Conservation (phyloP, 2,329 filamentous ascomycete genomes). For the Exophiala sideris region DNA sequence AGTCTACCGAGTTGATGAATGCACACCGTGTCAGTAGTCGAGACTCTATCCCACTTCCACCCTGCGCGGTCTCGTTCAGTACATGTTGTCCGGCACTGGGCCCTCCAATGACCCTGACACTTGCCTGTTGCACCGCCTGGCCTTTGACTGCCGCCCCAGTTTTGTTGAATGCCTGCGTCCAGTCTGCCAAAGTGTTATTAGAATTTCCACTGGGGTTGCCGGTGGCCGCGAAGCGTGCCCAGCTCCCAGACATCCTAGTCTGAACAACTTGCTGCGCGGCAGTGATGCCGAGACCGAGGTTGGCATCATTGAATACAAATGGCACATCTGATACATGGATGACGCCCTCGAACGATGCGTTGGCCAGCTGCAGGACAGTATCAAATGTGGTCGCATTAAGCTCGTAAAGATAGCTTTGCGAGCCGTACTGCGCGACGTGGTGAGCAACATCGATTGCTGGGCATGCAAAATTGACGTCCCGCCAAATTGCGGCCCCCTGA, state of each 20-base stretch:
- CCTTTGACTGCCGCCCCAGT: conserved; percentile 1
- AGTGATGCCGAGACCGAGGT: conserved; percentile 13
- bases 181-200: conserved; percentile 3
- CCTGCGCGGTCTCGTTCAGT: not conserved
- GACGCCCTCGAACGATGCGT: conserved; percentile 14
- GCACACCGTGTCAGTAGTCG: conserved; percentile 9
- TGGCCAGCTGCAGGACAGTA: conserved; percentile 5
- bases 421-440: conserved; percentile 7
- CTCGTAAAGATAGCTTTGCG: conserved; percentile 12
- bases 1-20: conserved; percentile 14
- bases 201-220: conserved; percentile 11
- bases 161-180: conserved; percentile 10
- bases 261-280: conserved; percentile 10
- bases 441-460: conserved; percentile 11
- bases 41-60: conserved; percentile 1
- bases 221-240: conserved; percentile 9
- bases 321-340: conserved; percentile 15
- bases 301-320: conserved; percentile 13
- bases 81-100: conserved; percentile 9
- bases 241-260: conserved; percentile 14
- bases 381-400: conserved; percentile 11
- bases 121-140: conserved; percentile 4
- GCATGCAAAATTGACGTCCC: conserved; percentile 18
- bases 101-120: conserved; percentile 11
- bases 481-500: conserved; percentile 15